Evolutionary conservation across 441 rosid species (phyloP).

Genomic region (Euphorbia schlechtendalii): DNA sequence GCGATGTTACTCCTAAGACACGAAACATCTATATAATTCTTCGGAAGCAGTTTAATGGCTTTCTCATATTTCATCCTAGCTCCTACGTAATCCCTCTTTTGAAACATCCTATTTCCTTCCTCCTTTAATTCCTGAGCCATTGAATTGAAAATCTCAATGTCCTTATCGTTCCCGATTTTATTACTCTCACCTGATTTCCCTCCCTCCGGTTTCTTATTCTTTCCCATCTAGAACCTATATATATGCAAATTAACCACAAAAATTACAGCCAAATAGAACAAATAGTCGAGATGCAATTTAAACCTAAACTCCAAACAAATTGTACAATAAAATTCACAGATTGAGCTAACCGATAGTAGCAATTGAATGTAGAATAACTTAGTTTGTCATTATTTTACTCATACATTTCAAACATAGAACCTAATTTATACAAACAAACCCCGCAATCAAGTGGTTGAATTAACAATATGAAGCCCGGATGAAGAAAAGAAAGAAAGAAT

Average conservation of each 20-base stretch:
- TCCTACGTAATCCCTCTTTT: conserved; percentile 82
- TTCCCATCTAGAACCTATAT: conserved; percentile 48
- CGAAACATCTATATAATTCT: conserved; percentile 64
- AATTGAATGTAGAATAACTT: conserved; percentile 12
- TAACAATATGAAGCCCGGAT: not conserved
- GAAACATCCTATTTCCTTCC: conserved; percentile 80
- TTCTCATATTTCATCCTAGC: conserved; percentile 84
- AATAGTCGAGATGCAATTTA: conserved; percentile 8
- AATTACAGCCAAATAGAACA: conserved; percentile 10
- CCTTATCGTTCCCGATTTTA: conserved; percentile 48
- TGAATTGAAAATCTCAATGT: conserved; percentile 63
- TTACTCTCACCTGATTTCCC: conserved; percentile 27
- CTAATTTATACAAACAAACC: conserved; percentile 4
- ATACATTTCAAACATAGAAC: not conserved
- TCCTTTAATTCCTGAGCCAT: conserved; percentile 85
- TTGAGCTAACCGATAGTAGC: conserved; percentile 9
- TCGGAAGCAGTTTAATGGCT: conserved; percentile 81
- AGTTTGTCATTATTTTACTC: not conserved
- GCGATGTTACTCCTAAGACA: conserved; percentile 80
- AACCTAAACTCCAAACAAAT: not conserved
- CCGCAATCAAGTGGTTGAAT: conserved; percentile 16
- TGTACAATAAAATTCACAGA: no score
- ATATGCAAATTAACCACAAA: conserved; percentile 8
- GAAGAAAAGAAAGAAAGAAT: not conserved
- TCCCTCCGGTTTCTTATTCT: conserved; percentile 42